Conservation (phyloP, 2,329 filamentous ascomycete genomes). For the Bipolaris gigantea region DNA sequence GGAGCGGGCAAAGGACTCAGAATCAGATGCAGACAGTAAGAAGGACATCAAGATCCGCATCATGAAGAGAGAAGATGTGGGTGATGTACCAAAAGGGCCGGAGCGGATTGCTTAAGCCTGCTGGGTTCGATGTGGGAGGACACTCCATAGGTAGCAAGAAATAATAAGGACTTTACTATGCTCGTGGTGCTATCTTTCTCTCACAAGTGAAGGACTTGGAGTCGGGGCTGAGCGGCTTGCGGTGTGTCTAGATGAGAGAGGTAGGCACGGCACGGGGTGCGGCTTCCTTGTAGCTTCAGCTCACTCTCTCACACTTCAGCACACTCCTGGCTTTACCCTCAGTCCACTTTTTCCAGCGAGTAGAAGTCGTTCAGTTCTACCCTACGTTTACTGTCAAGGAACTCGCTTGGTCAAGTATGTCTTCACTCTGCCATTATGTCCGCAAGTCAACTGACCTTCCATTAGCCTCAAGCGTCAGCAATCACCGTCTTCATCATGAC, state of each 20-base stretch:
- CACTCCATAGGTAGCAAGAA: conserved; percentile 32
- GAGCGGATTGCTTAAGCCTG: conserved; percentile 31
- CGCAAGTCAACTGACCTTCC: background rate
- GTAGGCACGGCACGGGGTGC: too few species aligned
- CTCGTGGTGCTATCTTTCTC: background rate
- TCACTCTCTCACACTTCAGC: conserved; percentile 2
- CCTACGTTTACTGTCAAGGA: background rate
- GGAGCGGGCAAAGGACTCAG: conserved; percentile 42
- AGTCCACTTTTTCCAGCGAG: too few species aligned
- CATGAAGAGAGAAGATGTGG: conserved; percentile 44
- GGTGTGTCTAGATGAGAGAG: too few species aligned
- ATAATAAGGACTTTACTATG: conserved; percentile 32
- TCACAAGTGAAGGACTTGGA: background rate
- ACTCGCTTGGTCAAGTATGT: background rate
- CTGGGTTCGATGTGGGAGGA: conserved; percentile 1
- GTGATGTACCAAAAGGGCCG: conserved; percentile 43
- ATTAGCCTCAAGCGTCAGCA: background rate
- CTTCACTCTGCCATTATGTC: background rate
- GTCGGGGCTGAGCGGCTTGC: too few species aligned
- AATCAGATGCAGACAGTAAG: conserved; percentile 31
- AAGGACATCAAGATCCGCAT: conserved; percentile 43
- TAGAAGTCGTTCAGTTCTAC: background rate
- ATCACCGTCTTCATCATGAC: background rate
- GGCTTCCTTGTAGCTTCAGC: too few species aligned
- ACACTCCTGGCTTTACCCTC: background rate